Evolutionary conservation across 2,329 filamentous ascomycete genomes (phyloP).

Genomic region (Remersonia thermophila): DNA sequence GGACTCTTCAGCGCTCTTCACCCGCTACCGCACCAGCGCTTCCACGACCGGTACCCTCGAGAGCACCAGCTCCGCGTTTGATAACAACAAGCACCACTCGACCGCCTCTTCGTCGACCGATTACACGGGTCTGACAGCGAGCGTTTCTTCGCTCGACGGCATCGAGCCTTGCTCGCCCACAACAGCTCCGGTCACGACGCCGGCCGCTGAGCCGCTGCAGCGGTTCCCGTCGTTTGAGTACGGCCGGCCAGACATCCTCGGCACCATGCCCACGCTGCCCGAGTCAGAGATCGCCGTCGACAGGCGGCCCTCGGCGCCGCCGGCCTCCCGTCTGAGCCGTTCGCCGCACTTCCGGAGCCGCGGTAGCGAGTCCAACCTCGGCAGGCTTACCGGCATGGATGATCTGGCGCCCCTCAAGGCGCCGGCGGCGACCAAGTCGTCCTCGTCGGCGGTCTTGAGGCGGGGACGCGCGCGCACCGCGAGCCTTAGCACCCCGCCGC

Average conservation of each 20-base stretch:
- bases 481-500: slow-evolving; percentile 32
- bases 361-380: slow-evolving; percentile 20
- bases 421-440: slow-evolving; percentile 8
- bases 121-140: slow-evolving; percentile 41
- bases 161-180: slow-evolving; percentile 19
- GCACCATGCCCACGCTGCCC: slow-evolving; percentile 15
- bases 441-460: slow-evolving; percentile 11
- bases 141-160: slow-evolving; percentile 32
- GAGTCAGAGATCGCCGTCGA: slow-evolving; percentile 15
- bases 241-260: slow-evolving; percentile 14
- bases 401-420: slow-evolving; percentile 13
- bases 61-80: slow-evolving; percentile 35
- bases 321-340: slow-evolving; percentile 18
- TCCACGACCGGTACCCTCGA: slow-evolving; percentile 41
- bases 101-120: slow-evolving; percentile 41
- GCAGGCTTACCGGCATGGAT: slow-evolving; percentile 8
- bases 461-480: slow-evolving; percentile 34
- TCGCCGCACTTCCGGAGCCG: slow-evolving; percentile 14
- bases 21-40: slow-evolving; percentile 37
- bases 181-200: slow-evolving; percentile 9
- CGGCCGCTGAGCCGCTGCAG: slow-evolving; percentile 14
- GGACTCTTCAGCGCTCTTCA: slow-evolving; percentile 22
- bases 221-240: slow-evolving; percentile 15
- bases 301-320: no score
- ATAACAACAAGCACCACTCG: slow-evolving; percentile 37